A percentile compares a stretch with the other conserved stretches of the same genome.
phyloP scores from a whole-genome alignment of 768 basidiomycete species.

The Hypsizygus marmoreus region DNA sequence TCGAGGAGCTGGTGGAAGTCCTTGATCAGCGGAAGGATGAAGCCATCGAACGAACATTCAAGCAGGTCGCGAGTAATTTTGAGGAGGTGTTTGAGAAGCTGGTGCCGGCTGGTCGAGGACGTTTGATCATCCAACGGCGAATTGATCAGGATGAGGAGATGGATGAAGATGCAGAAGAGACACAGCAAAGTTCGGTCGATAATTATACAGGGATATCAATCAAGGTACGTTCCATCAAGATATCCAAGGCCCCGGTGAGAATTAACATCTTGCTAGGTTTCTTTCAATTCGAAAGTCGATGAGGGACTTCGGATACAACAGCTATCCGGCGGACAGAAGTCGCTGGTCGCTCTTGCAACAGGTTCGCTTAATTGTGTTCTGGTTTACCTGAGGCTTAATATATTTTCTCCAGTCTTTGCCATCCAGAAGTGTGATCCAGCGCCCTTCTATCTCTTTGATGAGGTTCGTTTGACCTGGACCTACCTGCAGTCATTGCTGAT shows the following conservation, averaged over 20 bases:
- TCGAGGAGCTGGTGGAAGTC: slow-evolving; percentile 89
- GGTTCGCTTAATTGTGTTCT: slow-evolving; percentile 44
- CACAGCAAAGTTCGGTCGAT: slow-evolving; percentile 77
- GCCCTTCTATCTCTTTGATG: slow-evolving; percentile 99
- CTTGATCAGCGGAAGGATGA: slow-evolving; percentile 98
- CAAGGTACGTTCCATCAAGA: slow-evolving; percentile 57
- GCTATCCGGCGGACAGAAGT: slow-evolving; percentile 96
- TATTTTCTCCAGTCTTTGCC: slow-evolving; percentile 72
- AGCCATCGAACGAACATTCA: slow-evolving; percentile 97
- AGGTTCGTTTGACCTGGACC: slow-evolving; percentile 43
- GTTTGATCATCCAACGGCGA: slow-evolving; percentile 89
- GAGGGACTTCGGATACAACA: slow-evolving; percentile 97
- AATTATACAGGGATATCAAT: slow-evolving; percentile 98
- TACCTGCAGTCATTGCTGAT: background rate
- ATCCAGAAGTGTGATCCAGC: slow-evolving; percentile 99
- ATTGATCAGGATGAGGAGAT: slow-evolving; percentile 86
- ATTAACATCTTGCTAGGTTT: slow-evolving; percentile 60
- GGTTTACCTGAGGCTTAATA: slow-evolving; percentile 4
- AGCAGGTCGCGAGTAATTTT: slow-evolving; percentile 96
- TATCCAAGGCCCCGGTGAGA: background rate
- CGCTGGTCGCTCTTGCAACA: slow-evolving; percentile 91
- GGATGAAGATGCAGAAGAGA: slow-evolving; percentile 73
- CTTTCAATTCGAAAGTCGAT: slow-evolving; percentile 98
- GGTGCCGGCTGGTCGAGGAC: slow-evolving; percentile 90
- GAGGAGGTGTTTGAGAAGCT: slow-evolving; percentile 96